Percentiles rank a stretch among this genome's conserved stretches.
phyloP scores from a whole-genome alignment of 768 basidiomycete species.

The Lyophyllum decastes region DNA sequence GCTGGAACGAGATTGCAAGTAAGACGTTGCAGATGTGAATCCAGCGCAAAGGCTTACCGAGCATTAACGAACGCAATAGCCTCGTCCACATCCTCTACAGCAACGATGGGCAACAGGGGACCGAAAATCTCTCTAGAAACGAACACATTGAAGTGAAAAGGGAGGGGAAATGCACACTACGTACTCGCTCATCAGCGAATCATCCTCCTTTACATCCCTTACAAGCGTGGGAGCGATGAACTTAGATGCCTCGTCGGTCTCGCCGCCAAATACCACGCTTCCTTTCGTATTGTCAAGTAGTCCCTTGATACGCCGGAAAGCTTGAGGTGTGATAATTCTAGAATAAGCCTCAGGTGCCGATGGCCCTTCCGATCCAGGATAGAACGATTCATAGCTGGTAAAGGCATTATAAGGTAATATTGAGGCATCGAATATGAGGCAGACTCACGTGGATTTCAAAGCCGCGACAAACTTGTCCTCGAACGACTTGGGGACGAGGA shows the following conservation, averaged over 20 bases:
- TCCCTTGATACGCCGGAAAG: constrained; percentile 60
- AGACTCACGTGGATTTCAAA: constrained; percentile 40
- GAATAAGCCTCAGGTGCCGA: constrained; percentile 42
- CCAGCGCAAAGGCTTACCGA: constrained; percentile 36
- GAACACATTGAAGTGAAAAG: neutral
- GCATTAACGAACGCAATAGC: constrained; percentile 70
- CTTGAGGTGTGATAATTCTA: constrained; percentile 53
- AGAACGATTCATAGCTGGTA: constrained; percentile 56
- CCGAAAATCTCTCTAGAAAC: constrained; percentile 77
- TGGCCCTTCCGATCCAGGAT: constrained; percentile 49
- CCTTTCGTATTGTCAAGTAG: constrained; percentile 71
- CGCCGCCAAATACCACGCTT: constrained; percentile 63
- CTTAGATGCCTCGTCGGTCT: constrained; percentile 52
- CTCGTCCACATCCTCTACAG: constrained; percentile 68
- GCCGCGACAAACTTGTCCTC: constrained; percentile 48
- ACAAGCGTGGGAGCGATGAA: constrained; percentile 79
- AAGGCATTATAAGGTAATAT: neutral
- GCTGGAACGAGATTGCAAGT: constrained; percentile 31
- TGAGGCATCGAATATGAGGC: neutral
- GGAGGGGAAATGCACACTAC: constrained; percentile 22
- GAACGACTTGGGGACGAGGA: constrained; percentile 46
- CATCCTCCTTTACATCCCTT: constrained; percentile 56
- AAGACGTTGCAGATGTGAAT: neutral
- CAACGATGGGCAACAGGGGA: constrained; percentile 74
- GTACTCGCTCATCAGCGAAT: constrained; percentile 78